Evolutionary conservation across 1,139 yeast genomes (phyloP).

Genomic region (Pichia kudriavzevii): DNA sequence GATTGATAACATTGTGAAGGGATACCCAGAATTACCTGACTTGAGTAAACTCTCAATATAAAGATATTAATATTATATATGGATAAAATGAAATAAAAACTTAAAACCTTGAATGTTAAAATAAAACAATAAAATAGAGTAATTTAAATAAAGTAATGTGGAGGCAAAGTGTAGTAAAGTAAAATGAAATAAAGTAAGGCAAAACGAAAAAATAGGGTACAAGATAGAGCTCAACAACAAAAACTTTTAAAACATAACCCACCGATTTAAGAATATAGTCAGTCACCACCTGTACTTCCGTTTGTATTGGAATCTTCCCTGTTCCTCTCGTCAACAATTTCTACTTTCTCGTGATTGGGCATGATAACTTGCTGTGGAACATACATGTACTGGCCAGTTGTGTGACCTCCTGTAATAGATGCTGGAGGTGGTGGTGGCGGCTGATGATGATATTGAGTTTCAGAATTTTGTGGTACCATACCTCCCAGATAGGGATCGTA

Average conservation of each 20-base stretch:
- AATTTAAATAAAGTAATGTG: background rate
- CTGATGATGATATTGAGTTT: conserved; percentile 9
- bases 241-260: background rate
- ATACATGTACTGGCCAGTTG: conserved; percentile 24
- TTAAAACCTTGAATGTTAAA: background rate
- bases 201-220: background rate
- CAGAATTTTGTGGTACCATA: conserved; percentile 17
- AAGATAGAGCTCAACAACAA: background rate
- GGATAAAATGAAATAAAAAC: conserved; percentile 1
- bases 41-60: too few species aligned
- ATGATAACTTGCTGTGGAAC: conserved; percentile 13
- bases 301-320: background rate
- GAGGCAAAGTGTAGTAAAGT: conserved; percentile 3
- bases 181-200: background rate
- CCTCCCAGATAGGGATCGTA: conserved; percentile 27
- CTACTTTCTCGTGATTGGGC: conserved; percentile 1
- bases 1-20: conserved; percentile 23
- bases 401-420: conserved; percentile 14
- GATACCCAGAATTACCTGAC: conserved; percentile 29
- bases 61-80: background rate
- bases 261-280: too few species aligned
- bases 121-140: background rate
- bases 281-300: too few species aligned
- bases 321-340: conserved; percentile 1
- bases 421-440: conserved; percentile 15